A percentile compares a stretch with the other conserved stretches of the same genome.
Evolutionary conservation across 2,329 filamentous ascomycete genomes (phyloP).

Genomic region (Colletotrichum liaoningense): DNA sequence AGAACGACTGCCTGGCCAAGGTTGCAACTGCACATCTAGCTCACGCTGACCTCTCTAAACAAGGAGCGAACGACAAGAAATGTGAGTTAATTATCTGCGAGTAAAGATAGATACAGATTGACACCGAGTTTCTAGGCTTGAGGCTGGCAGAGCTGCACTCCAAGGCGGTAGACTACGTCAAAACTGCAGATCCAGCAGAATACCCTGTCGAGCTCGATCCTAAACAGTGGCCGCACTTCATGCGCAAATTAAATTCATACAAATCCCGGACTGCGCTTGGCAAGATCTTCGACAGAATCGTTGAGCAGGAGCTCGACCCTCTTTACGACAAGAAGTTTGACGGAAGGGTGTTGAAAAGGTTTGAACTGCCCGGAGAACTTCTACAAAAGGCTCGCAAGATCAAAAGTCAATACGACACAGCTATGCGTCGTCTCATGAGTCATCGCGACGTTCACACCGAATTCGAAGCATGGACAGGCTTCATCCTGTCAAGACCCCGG

Average conservation of each 20-base stretch:
- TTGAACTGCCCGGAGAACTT: slow-evolving; percentile 61
- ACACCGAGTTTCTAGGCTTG: slow-evolving; percentile 58
- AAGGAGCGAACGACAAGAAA: slow-evolving; percentile 74
- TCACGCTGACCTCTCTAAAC: slow-evolving; percentile 71
- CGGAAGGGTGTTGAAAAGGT: slow-evolving; percentile 74
- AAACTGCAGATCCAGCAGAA: slow-evolving; percentile 82
- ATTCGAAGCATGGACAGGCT: slow-evolving; percentile 92
- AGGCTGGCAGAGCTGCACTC: slow-evolving; percentile 86
- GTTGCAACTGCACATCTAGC: slow-evolving; percentile 89
- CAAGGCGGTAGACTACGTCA: slow-evolving; percentile 92
- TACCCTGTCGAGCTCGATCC: slow-evolving; percentile 73
- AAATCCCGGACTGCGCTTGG: slow-evolving; percentile 80
- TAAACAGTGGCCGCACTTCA: slow-evolving; percentile 83
- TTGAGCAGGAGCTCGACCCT: slow-evolving; percentile 75
- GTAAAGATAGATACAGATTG: neutral
- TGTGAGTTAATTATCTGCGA: slow-evolving; percentile 63
- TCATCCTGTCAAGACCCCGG: slow-evolving; percentile 80
- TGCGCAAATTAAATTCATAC: slow-evolving; percentile 68
- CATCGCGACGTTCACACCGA: slow-evolving; percentile 88
- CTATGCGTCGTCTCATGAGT: slow-evolving; percentile 82
- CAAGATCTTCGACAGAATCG: slow-evolving; percentile 82
- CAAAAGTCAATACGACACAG: slow-evolving; percentile 82
- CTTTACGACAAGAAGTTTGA: slow-evolving; percentile 82
- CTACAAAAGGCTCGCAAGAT: slow-evolving; percentile 71
- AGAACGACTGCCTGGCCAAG: slow-evolving; percentile 82